A percentile compares a stretch with the other conserved stretches of the same genome.
phyloP scores from a whole-genome alignment of 345 rosid species.

The Viola odorata region DNA sequence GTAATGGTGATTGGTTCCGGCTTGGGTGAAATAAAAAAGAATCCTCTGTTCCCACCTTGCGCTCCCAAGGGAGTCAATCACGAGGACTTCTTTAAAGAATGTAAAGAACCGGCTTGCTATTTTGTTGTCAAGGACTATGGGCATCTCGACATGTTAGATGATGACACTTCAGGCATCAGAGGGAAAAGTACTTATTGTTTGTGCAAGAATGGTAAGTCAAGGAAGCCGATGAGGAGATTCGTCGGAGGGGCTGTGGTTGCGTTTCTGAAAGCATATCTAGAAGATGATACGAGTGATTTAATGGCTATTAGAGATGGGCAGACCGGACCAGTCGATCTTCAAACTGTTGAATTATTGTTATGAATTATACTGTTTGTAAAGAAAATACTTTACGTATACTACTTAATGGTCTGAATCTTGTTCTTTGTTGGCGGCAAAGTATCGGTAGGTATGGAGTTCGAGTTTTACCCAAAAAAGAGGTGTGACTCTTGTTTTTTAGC shows the following conservation, averaged over 20 bases:
- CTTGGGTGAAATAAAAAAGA: constrained; percentile 45
- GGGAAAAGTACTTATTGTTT: constrained; percentile 55
- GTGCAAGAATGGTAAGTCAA: constrained; percentile 65
- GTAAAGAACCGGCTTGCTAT: constrained; percentile 63
- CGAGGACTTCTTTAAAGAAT: constrained; percentile 53
- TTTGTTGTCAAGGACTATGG: constrained; percentile 70
- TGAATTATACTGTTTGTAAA: constrained; percentile 8
- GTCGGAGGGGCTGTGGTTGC: constrained; percentile 65
- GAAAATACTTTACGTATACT: too few species aligned
- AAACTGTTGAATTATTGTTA: constrained; percentile 31
- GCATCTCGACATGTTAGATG: constrained; percentile 76
- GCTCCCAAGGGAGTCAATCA: constrained; percentile 80
- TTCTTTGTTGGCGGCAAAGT: too few species aligned
- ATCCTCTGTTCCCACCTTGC: constrained; percentile 62
- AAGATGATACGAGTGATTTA: constrained; percentile 46
- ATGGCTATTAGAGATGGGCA: constrained; percentile 47
- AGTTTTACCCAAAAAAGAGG: too few species aligned
- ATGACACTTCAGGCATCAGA: constrained; percentile 59
- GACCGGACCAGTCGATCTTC: constrained; percentile 47
- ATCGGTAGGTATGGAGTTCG: too few species aligned
- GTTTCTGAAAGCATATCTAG: constrained; percentile 54
- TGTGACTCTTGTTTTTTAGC: too few species aligned
- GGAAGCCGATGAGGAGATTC: constrained; percentile 76
- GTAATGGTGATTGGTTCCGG: constrained; percentile 75
- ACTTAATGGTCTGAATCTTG: too few species aligned